phyloP scores from a whole-genome alignment of 345 rosid genomes.

The Carallia pectinifolia region DNA sequence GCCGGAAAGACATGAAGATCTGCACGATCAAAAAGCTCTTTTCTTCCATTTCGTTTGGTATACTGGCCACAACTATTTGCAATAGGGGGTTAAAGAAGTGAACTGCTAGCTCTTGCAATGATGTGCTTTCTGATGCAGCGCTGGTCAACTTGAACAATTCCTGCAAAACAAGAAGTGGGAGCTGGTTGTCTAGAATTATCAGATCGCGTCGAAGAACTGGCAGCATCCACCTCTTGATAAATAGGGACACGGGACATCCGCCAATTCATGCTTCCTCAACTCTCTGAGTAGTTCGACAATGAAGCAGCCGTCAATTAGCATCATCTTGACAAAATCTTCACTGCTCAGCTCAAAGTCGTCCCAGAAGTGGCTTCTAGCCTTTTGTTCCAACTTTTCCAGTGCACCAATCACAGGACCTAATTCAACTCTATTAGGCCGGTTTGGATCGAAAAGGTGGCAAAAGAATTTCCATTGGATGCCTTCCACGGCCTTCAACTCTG shows the following conservation, averaged over 20 bases:
- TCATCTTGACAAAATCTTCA: constrained; percentile 30
- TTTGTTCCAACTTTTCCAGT: constrained; percentile 23
- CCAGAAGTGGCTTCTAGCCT: constrained; percentile 21
- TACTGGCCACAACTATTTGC: neutral
- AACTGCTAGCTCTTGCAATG: constrained; percentile 16
- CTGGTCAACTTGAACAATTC: constrained; percentile 9
- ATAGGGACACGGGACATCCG: neutral
- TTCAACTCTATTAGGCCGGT: neutral
- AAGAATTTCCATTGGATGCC: constrained; percentile 26
- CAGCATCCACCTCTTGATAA: constrained; percentile 32
- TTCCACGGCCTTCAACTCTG: constrained; percentile 17
- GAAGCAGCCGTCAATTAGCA: constrained; percentile 25
- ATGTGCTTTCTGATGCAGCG: neutral
- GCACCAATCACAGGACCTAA: constrained; percentile 8
- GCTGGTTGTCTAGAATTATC: constrained; percentile 39
- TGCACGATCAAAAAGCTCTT: too few species aligned
- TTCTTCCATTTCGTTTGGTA: too few species aligned
- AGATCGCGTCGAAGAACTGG: constrained; percentile 27
- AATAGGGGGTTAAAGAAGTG: constrained; percentile 30
- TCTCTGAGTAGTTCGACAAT: constrained; percentile 28
- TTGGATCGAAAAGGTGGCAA: constrained; percentile 9
- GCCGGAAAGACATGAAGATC: too few species aligned
- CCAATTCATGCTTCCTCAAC: constrained; percentile 3
- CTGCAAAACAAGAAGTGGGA: constrained; percentile 23
- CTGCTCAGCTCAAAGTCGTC: constrained; percentile 19